phyloP scores from a whole-genome alignment of 306 rosid species.

The Trifolium dubium region DNA sequence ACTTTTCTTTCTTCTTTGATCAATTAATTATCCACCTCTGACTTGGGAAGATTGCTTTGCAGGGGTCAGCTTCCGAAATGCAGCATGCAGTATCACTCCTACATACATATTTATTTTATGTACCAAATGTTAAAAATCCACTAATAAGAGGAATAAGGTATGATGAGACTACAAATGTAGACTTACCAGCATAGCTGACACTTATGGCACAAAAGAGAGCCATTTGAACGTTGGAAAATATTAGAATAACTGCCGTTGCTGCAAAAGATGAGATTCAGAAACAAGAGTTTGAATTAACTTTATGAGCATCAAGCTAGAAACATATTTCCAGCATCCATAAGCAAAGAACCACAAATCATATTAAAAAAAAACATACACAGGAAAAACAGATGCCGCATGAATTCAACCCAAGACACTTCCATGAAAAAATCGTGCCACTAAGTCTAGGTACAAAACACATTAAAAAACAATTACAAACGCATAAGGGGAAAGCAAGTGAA shows the following conservation, averaged over 20 bases:
- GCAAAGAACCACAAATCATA: conserved; percentile 11
- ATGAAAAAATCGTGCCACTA: not conserved
- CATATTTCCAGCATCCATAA: conserved; percentile 21
- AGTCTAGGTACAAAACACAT: not conserved
- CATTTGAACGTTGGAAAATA: conserved; percentile 78
- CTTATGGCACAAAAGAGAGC: conserved; percentile 80
- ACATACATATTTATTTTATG: conserved; percentile 16
- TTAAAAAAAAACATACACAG: not conserved
- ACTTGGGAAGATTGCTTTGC: conserved; percentile 58
- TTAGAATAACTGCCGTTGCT: conserved; percentile 72
- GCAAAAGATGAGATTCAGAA: conserved; percentile 52
- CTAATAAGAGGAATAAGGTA: not conserved
- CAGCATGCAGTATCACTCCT: conserved; percentile 83
- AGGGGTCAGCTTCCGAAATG: conserved; percentile 79
- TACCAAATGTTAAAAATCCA: conserved; percentile 18
- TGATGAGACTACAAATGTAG: not conserved
- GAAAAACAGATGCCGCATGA: conserved; percentile 22
- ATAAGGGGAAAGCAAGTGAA: not conserved
- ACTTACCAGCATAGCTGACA: conserved; percentile 73
- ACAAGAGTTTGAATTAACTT: conserved; percentile 36
- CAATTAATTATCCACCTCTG: conserved; percentile 46
- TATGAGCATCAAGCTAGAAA: conserved; percentile 14
- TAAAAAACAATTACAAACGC: not conserved
- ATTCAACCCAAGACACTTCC: conserved; percentile 10
- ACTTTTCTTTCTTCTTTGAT: not conserved